Conservation (phyloP, 345 rosid genomes). For the Syzygium aromaticum region DNA sequence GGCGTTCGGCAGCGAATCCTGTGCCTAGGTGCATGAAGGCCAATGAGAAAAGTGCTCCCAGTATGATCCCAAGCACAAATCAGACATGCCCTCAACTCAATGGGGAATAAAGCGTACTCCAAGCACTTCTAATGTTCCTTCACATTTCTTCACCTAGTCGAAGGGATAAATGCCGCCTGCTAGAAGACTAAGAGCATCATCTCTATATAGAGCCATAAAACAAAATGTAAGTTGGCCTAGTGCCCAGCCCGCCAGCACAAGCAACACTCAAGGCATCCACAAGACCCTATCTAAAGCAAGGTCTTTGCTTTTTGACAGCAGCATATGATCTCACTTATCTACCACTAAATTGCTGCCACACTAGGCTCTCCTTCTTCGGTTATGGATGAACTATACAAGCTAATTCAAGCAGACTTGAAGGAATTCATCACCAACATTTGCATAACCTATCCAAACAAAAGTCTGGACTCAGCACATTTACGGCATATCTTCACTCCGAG, state of each 20-base stretch:
- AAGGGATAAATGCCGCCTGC: not conserved
- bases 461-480: not conserved
- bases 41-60: not conserved
- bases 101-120: not conserved
- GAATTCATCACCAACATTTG: not conserved
- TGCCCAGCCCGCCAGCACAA: not conserved
- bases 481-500: not conserved
- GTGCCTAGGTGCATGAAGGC: not conserved
- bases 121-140: not conserved
- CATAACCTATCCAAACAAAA: not conserved
- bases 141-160: not conserved
- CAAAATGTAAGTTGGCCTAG: not conserved
- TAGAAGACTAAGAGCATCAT: not conserved
- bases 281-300: not conserved
- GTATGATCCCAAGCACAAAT: not conserved
- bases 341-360: not conserved
- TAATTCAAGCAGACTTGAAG: not conserved
- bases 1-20: not conserved
- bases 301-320: not conserved
- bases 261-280: not conserved
- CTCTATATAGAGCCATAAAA: not conserved
- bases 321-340: not conserved
- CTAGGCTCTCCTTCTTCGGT: not conserved
- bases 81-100: not conserved
- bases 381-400: not conserved